Percentiles rank a stretch among this genome's conserved stretches.
phyloP scores from a whole-genome alignment of 306 rosid genomes.

The Medicago arabica region DNA sequence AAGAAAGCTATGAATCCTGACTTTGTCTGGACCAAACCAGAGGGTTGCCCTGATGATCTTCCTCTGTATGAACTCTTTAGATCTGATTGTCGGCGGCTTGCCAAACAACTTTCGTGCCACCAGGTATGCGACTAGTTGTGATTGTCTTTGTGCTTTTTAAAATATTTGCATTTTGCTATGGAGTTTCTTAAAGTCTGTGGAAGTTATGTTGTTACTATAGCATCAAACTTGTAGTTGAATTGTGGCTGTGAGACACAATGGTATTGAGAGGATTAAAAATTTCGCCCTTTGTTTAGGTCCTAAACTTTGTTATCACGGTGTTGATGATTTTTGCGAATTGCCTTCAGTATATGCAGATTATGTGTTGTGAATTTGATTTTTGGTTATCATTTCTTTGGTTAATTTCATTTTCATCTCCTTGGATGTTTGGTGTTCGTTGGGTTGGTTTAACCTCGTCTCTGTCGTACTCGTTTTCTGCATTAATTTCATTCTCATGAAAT shows the following conservation, averaged over 20 bases:
- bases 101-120: constrained; percentile 78
- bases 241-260: constrained; percentile 5
- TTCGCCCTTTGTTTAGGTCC: constrained; percentile 7
- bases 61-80: constrained; percentile 74
- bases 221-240: not conserved
- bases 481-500: too few species aligned
- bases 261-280: not conserved
- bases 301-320: not conserved
- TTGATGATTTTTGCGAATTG: constrained; percentile 23
- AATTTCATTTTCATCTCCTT: too few species aligned
- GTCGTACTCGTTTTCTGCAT: too few species aligned
- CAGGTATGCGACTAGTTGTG: constrained; percentile 57
- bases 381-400: too few species aligned
- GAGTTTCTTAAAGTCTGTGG: constrained; percentile 27
- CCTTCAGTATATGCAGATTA: not conserved
- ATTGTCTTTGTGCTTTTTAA: not conserved
- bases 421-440: too few species aligned
- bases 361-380: constrained; percentile 18
- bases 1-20: constrained; percentile 63
- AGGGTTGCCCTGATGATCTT: constrained; percentile 77
- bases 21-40: constrained; percentile 83
- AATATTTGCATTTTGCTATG: constrained; percentile 9
- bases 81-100: constrained; percentile 54
- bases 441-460: too few species aligned
- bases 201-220: constrained; percentile 9